Evolutionary conservation across 495 filamentous ascomycete genomes (phyloP), one percentile per base, ranked within the genome.

Genomic region (Wilcoxina mikolae): DNA sequence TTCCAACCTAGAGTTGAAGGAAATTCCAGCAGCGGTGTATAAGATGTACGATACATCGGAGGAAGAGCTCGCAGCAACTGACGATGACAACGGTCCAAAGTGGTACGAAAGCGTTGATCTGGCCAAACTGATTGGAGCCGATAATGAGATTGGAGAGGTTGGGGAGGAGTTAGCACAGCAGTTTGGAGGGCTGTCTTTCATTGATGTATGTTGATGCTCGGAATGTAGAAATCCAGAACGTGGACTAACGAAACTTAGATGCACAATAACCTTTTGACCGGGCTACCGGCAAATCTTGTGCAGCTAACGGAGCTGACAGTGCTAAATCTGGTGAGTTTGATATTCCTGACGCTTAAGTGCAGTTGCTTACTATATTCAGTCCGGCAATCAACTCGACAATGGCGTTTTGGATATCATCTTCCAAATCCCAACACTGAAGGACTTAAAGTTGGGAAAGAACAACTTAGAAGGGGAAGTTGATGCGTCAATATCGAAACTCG

Each of bases 71-170:
- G 76, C 83, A 33, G 71, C 72, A 1, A 63, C 73, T 24, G 65
- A 74, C 35, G 63, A 69, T 1, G 52, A 64, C 22, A 73, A 73
- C 45, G 59, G 70, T n/a, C 72, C 77, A 18, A 75, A 82, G 41
- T 98, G 91, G 91, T 89, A 87, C 26, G 90, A 96, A 68, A 82
- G 83, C 51, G 88, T 99, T 12, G 93, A 96, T 65, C 71, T 99
- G n/a, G 81, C 82, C 7, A 80, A 83, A 52, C 78, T 99, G 46
- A 79, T 89, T 58, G 88, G 84, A 28, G 89, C 91, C 11, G 89
- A 95, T 65, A 96, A 99, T 65, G 87, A 95, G 64, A 64, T 99
- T 53, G 77, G 82, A 60, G 70, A 74, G 29, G 74, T 99, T 25
- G 70, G 76, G 17, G 84, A 90, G 41, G 66, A 72, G 0, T 70